phyloP scores from a whole-genome alignment of 1,139 yeast species.

The Kodamaea derodonti region DNA sequence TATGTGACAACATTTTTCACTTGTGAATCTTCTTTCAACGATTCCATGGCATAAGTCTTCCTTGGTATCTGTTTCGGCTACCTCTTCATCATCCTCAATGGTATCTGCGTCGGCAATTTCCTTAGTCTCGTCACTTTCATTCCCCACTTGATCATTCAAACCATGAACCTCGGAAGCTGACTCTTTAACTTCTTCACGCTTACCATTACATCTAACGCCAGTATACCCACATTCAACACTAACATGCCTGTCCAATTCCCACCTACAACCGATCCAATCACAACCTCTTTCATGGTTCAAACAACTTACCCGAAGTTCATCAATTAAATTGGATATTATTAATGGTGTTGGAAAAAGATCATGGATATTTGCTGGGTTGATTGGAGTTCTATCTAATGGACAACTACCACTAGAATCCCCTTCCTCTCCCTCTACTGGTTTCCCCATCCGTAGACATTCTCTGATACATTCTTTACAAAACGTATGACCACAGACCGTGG shows the following conservation, averaged over 20 bases:
- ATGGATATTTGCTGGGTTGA: slow-evolving; percentile 32
- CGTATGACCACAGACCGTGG: slow-evolving; percentile 60
- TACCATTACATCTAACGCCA: slow-evolving; percentile 43
- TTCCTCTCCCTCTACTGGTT: slow-evolving; percentile 4
- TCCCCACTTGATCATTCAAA: slow-evolving; percentile 2
- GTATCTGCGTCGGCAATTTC: slow-evolving; percentile 6
- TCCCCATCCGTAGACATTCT: slow-evolving; percentile 40
- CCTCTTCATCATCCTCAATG: neutral
- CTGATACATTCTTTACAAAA: slow-evolving; percentile 51
- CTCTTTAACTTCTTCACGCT: slow-evolving; percentile 10
- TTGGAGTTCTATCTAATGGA: slow-evolving; percentile 60
- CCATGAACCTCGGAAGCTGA: slow-evolving; percentile 2
- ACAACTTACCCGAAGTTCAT: slow-evolving; percentile 57
- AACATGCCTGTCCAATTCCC: slow-evolving; percentile 57
- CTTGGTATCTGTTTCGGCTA: neutral
- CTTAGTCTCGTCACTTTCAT: slow-evolving; percentile 3
- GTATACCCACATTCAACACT: slow-evolving; percentile 48
- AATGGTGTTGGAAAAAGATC: slow-evolving; percentile 62
- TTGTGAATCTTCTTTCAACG: slow-evolving; percentile 22
- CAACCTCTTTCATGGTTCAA: slow-evolving; percentile 56
- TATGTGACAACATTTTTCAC: slow-evolving; percentile 31
- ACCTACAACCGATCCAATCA: slow-evolving; percentile 53
- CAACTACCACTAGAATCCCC: slow-evolving; percentile 35
- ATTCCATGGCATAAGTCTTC: slow-evolving; percentile 13
- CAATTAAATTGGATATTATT: slow-evolving; percentile 55